These are phyloP conservation scores for Polyporus tsugae DNA, from an alignment of 1,284 basidiomycete genomes.

Conservation along the genomic window DNA sequence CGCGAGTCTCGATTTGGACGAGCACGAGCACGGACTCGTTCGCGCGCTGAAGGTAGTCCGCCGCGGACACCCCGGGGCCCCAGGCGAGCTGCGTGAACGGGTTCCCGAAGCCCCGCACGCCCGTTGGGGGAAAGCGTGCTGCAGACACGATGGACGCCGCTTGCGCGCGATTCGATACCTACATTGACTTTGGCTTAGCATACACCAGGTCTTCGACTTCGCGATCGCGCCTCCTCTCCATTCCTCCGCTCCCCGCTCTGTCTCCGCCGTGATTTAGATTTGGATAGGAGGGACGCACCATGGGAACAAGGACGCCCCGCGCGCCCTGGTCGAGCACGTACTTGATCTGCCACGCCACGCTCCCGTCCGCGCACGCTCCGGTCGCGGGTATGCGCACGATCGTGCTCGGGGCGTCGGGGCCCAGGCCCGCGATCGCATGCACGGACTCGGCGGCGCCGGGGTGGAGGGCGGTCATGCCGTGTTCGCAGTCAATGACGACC, in stretches of 20 bases:
- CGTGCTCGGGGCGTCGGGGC: conserved; percentile 53
- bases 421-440: conserved; percentile 57
- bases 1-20: conserved; percentile 72
- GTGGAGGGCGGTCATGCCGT: conserved; percentile 62
- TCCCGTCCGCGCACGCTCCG: conserved; percentile 52
- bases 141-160: conserved; percentile 63
- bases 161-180: conserved; percentile 51
- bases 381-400: conserved; percentile 70
- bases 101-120: conserved; percentile 68
- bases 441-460: conserved; percentile 64
- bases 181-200: not conserved
- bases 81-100: conserved; percentile 66
- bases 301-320: conserved; percentile 67
- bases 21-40: conserved; percentile 69
- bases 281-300: conserved; percentile 49
- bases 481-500: conserved; percentile 72
- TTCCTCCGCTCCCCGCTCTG: not conserved
- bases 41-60: conserved; percentile 62
- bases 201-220: too few relatives aligned
- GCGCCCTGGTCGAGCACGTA: conserved; percentile 71
- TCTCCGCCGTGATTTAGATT: not conserved
- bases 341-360: conserved; percentile 74
- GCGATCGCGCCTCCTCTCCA: not conserved
- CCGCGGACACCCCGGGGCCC: conserved; percentile 49
- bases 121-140: conserved; percentile 62